Evolutionary conservation across 495 filamentous ascomycete genomes (phyloP), one percentile per base, ranked within the genome.

Genomic region (Tuber indicum): DNA sequence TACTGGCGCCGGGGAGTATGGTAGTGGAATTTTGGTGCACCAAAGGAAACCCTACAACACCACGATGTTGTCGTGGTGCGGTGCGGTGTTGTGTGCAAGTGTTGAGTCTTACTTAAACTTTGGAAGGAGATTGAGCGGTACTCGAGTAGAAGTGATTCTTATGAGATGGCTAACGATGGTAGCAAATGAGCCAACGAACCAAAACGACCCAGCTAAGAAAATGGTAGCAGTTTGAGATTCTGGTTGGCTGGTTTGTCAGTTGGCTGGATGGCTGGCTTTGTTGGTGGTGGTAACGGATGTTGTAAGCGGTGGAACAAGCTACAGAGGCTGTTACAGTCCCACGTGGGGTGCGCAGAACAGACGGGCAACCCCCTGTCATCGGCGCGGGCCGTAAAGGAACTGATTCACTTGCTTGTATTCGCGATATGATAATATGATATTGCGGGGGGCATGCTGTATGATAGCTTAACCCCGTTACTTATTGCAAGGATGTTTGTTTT

Each of bases 371-470:
- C 26, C 58, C 58, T 26, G 17, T 66, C 26, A 66, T 66, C 58
- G 58, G 58, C 12, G 58, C 58, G 58, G 58, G 58, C 58, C 58
- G 58, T 66, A 66, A 66, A 66, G 58, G 58, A 66, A 66, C 58
- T n/a, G 52, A 62, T 66, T 66, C 26, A 66, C 58, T 16, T 66
- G 32, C 58, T 66, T 36, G 26, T 62, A 36, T 66, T 66, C 26
- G 58, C 58, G 58, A 66, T 66, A 36, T 66, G 58, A 66, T 17
- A 66, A 66, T 17, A 66, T 66, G 49, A 58, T 58, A n/a, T 26
- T n/a, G 49, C 45, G 45, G 49, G 49, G 49, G 49, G 49, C 4
- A 58, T 26, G 39, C 39, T 41, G 39, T 26, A 26, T 47, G 45
- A 19, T 47, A 47, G 16, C 52, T 62, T 32, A 26, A 26, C 52